Base-by-base conservation (phyloP, 768 basidiomycete species). In the Pluteus cervinus region DNA sequence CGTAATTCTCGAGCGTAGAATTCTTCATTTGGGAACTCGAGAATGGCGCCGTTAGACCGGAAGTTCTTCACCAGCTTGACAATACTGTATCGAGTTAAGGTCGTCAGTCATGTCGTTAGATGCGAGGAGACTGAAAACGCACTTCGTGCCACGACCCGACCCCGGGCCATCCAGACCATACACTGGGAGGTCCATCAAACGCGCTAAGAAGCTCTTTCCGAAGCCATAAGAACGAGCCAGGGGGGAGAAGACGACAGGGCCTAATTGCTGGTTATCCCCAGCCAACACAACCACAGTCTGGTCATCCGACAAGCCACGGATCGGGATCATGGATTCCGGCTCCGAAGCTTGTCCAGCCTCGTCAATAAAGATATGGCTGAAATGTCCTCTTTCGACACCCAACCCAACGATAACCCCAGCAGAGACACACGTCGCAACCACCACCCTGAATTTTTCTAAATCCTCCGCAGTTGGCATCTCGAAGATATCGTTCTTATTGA, bases 331-430 rank as follows among this genome's bases (percentile, higher is more conserved):
- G 5, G 66, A 52, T 44, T 76, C 72, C 0, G 79, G 76, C 45
- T 82, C 79, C 26, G 68, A 68, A 0, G 71, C 79, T 46, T 82
- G 79, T 0, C 77, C 79, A 4, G 76, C 79, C 42, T 82, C 79
- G 45, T 82, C 79, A 26, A 78, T 57, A 45, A 82, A 74, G 12
- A 82, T 73, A 43, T 80, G 74, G 1, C 55, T 69, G 45, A 73
- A 82, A 49, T 78, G 74, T 0, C 79, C 79, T 10, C 65, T 55
- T 21, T 55, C 51, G 16, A 79, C 25, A 0, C 77, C 76, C 7
- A 78, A 45, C 4, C 61, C 62, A 18, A 68, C 63, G 3, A 71
- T 66, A 2, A 75, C 59, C 4, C 64, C 64, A 1, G 66, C 79
- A 0, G 75, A 71, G 7, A 76, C 44, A 51, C 79, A 81, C 0